phyloP scores from a whole-genome alignment of 306 rosid genomes.

The Castanea crenata region DNA sequence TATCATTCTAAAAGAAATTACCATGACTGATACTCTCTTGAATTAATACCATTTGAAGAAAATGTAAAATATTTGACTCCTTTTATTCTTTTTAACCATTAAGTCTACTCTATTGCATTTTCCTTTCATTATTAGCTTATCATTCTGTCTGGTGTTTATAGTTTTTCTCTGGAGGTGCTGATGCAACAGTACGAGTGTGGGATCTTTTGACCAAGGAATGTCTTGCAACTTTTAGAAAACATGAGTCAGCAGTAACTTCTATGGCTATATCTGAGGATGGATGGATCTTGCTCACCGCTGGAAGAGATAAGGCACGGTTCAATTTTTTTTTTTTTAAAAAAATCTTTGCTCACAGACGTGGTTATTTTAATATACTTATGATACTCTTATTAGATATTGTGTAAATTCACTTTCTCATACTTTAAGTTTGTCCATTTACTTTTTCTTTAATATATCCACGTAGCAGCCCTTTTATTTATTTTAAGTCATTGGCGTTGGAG shows the following conservation, averaged over 20 bases:
- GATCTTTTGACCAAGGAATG: conserved; percentile 67
- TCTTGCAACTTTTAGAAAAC: conserved; percentile 64
- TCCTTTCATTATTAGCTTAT: conserved; percentile 15
- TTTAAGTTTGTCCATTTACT: not conserved
- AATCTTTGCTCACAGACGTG: not conserved
- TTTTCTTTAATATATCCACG: not conserved
- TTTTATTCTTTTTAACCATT: not conserved
- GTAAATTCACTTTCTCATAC: not conserved
- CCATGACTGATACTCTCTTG: not conserved
- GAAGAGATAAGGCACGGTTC: conserved; percentile 80
- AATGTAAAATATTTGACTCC: not conserved
- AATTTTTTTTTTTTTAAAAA: not conserved
- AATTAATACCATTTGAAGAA: conserved; percentile 15
- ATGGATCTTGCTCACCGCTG: conserved; percentile 82
- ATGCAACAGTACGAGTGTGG: conserved; percentile 79
- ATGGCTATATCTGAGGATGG: conserved; percentile 87
- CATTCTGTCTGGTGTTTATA: conserved; percentile 30
- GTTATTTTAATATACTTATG: not conserved
- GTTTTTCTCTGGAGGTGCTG: conserved; percentile 98
- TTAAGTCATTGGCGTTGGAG: not conserved
- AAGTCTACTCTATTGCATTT: conserved; percentile 2
- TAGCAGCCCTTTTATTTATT: not conserved
- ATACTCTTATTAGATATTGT: not conserved
- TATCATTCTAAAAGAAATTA: not conserved
- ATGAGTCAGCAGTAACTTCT: conserved; percentile 79